phyloP scores from a whole-genome alignment of 2,329 filamentous ascomycete genomes.

The Fulvia fulva region DNA sequence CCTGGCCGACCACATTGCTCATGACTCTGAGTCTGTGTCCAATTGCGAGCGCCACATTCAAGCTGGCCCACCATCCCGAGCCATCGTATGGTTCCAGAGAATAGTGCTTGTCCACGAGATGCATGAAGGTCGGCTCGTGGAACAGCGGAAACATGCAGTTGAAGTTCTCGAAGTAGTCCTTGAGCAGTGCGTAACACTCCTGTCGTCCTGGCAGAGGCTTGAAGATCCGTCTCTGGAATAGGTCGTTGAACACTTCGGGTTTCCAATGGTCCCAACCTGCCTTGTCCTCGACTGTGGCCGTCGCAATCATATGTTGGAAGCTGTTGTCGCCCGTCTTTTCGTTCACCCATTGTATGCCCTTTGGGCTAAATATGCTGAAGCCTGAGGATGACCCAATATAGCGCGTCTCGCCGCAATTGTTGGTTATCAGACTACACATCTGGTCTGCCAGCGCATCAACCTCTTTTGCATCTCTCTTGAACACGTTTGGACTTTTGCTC shows the following conservation, averaged over 20 bases:
- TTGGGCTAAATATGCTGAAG: constrained; percentile 97
- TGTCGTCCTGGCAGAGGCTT: constrained; percentile 76
- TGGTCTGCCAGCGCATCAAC: constrained; percentile 71
- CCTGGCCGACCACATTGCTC: constrained; percentile 85
- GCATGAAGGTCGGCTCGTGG: constrained; percentile 98
- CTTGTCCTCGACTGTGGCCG: constrained; percentile 78
- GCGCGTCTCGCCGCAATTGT: constrained; percentile 87
- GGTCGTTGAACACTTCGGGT: constrained; percentile 90
- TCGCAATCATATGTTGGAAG: constrained; percentile 92
- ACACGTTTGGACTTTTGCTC: constrained; percentile 6
- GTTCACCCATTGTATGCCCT: constrained; percentile 98
- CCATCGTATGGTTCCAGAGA: constrained; percentile 88
- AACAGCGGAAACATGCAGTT: constrained; percentile 98
- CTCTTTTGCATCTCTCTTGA: constrained; percentile 11
- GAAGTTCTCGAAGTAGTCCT: constrained; percentile 97
- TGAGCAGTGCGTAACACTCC: constrained; percentile 82
- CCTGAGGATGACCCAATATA: constrained; percentile 97
- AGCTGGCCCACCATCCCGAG: constrained; percentile 96
- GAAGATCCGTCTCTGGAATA: constrained; percentile 83
- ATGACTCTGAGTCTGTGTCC: constrained; percentile 88
- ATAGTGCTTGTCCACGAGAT: constrained; percentile 90
- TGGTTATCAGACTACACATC: constrained; percentile 98
- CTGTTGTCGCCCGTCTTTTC: constrained; percentile 94
- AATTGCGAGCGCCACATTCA: constrained; percentile 92
- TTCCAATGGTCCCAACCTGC: constrained; percentile 98